These are phyloP conservation scores for Solanum sejunctum DNA, from an alignment of 257 asterid species.

Conservation along the genomic window DNA sequence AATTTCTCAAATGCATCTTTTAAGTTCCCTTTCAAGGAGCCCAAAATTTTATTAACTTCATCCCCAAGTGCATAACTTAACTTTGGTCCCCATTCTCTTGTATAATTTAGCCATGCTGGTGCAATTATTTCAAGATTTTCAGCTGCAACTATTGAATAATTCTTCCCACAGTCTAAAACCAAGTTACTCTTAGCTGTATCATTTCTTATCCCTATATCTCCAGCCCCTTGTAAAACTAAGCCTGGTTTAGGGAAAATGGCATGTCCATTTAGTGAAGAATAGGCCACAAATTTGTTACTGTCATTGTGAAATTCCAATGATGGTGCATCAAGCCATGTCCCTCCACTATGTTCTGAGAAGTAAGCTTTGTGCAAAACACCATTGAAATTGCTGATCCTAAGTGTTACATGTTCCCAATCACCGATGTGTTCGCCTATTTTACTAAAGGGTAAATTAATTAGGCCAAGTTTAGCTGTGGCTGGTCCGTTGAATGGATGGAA, in stretches of 20 bases:
- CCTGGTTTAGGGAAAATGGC: conserved; percentile 37
- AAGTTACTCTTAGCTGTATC: conserved; percentile 44
- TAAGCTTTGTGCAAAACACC: conserved; percentile 48
- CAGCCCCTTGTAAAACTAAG: conserved; percentile 36
- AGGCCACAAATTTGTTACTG: conserved; percentile 43
- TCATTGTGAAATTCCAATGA: conserved; percentile 30
- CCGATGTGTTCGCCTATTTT: conserved; percentile 77
- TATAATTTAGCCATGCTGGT: conserved; percentile 71
- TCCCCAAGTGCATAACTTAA: conserved; percentile 19
- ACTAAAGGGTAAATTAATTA: conserved; percentile 39
- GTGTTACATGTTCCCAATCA: conserved; percentile 90
- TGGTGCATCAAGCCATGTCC: conserved; percentile 54
- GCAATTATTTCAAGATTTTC: conserved; percentile 31
- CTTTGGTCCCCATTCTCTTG: conserved; percentile 69
- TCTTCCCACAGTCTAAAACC: conserved; percentile 45
- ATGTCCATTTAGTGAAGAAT: conserved; percentile 63
- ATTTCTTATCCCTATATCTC: conserved; percentile 45
- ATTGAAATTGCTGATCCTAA: conserved; percentile 71
- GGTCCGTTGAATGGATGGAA: conserved; percentile 89
- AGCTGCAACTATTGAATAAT: conserved; percentile 38
- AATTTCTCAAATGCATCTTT: conserved; percentile 21
- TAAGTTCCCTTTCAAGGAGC: conserved; percentile 14
- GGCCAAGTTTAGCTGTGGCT: conserved; percentile 48
- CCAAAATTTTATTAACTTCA: conserved; percentile 25
- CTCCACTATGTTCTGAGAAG: conserved; percentile 52